Base-by-base conservation (phyloP, 768 basidiomycete species). In the Jaapia argillacea region DNA sequence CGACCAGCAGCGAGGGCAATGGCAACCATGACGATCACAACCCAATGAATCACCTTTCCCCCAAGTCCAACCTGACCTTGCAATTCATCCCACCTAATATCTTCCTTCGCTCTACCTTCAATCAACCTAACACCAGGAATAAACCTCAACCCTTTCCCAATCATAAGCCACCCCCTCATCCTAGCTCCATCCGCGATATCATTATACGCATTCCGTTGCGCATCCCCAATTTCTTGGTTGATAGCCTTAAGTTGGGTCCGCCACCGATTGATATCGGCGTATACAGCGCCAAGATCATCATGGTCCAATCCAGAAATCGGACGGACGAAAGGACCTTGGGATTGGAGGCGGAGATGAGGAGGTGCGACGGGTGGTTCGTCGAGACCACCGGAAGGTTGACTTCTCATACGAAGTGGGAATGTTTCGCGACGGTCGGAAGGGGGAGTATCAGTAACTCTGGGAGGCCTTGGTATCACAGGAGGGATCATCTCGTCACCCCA, bases 81-180 rank as follows among this genome's bases (percentile, higher is more conserved):
- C 40, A 89, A 62, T 21, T 84, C 77, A 45, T 80, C 77, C 85
- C 86, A 91, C 43, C 81, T 63, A 26, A 91, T 76, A 57, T 89
- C 86, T 53, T 89, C 85, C 58, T 85, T 87, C 12, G 85, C 81
- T 46, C 82, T 64, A 2, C 87, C 87, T 54, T 85, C 81, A 20
- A 91, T 86, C 26, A 82, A 62, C 55, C 83, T 65, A 4, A 82
- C 59, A 2, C 77, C 77, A 24, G 76, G 77, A 22, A 89, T 57
- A 50, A 69, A 72, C 43, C 76, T 60, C 46, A 88, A 57, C 1
- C 83, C 85, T 22, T 75, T 68, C 6, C 87, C 87, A 31, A 85
- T 71, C 55, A 91, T 61, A 42, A 91, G 55, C 84, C 85, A 89
- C 0, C 87, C 87, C 51, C 80, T 81, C 46, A 84, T 72, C 37